Evolutionary conservation across 208 protist genomes (phyloP).

Genomic region (Leishmania arabica): DNA sequence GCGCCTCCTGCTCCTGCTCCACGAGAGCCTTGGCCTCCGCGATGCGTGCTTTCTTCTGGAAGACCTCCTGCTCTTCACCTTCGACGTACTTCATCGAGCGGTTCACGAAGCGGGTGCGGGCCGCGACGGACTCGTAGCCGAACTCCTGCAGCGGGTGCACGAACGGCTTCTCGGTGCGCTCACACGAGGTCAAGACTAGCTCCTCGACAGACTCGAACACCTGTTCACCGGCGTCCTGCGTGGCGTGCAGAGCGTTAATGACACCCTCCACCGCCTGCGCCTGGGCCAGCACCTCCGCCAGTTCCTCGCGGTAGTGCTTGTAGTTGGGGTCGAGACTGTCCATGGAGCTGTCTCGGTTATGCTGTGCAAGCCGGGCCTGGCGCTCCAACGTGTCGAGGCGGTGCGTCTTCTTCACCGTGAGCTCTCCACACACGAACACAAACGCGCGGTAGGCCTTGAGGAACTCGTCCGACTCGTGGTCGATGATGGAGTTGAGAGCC

Average conservation of each 20-base stretch:
- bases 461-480: constrained; percentile 56
- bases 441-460: constrained; percentile 70
- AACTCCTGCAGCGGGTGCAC: constrained; percentile 86
- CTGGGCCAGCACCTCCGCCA: constrained; percentile 69
- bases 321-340: constrained; percentile 88
- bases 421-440: constrained; percentile 68
- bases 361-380: constrained; percentile 72
- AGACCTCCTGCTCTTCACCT: constrained; percentile 77
- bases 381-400: constrained; percentile 86
- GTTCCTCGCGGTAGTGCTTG: constrained; percentile 64
- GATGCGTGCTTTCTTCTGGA: constrained; percentile 57
- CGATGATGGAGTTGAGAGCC: constrained; percentile 44
- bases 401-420: constrained; percentile 88
- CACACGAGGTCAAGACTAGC: constrained; percentile 44
- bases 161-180: constrained; percentile 46
- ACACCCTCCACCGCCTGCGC: constrained; percentile 78
- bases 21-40: constrained; percentile 65
- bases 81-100: constrained; percentile 79
- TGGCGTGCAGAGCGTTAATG: constrained; percentile 81
- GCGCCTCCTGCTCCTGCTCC: constrained; percentile 56
- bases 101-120: constrained; percentile 72
- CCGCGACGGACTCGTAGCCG: constrained; percentile 59
- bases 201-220: constrained; percentile 78
- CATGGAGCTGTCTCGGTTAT: constrained; percentile 84
- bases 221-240: constrained; percentile 80